phyloP scores from a whole-genome alignment of 139 green algal species.

The Astrephomene gubernaculifera region DNA sequence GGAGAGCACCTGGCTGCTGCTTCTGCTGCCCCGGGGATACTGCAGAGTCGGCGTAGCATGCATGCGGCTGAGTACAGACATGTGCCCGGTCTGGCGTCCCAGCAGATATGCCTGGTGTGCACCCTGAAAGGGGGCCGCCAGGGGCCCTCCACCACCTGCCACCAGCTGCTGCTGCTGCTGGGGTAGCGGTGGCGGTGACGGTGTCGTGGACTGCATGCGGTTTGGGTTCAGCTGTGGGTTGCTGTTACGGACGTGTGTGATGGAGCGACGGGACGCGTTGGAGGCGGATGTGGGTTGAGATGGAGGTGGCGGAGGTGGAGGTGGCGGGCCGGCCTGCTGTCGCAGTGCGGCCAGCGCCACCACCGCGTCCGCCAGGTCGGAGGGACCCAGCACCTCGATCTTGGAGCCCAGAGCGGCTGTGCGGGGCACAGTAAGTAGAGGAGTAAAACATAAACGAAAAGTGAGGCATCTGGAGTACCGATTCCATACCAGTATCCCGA shows the following conservation, averaged over 20 bases:
- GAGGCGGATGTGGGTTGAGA: neutral
- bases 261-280: no score
- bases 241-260: neutral
- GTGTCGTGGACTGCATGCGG: neutral
- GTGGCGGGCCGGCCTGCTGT: neutral
- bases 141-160: no score
- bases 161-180: neutral
- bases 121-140: no score
- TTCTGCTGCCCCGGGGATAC: no score
- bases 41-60: no score
- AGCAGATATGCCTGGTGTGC: no score
- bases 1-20: neutral
- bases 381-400: conserved; percentile 17
- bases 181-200: neutral
- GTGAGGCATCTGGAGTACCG: no score
- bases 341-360: conserved; percentile 4
- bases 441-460: no score
- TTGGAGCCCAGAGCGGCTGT: conserved; percentile 29
- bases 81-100: no score
- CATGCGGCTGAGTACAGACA: no score
- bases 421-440: no score
- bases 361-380: conserved; percentile 28
- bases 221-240: neutral
- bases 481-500: no score
- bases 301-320: neutral